These are phyloP conservation scores for Lathyrus oleraceus DNA, from an alignment of 306 rosid genomes.

Conservation along the genomic window DNA sequence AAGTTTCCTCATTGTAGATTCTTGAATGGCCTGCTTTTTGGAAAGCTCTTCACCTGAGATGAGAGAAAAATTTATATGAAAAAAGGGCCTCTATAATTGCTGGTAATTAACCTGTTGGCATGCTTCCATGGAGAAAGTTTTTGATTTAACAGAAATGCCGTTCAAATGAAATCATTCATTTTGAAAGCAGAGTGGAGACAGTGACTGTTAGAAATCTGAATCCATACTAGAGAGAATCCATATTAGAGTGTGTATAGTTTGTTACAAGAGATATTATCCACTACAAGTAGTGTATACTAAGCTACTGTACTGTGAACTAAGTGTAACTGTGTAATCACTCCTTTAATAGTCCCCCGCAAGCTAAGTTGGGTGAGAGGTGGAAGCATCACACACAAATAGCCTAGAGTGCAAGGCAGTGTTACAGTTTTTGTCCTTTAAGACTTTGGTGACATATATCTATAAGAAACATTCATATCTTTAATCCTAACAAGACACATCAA, in stretches of 20 bases:
- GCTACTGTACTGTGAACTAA: neutral
- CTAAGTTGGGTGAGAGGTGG: no score
- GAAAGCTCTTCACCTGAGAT: constrained; percentile 96
- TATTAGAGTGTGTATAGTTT: neutral
- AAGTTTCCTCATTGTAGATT: constrained; percentile 81
- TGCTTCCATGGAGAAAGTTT: constrained; percentile 13
- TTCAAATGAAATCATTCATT: constrained; percentile 21
- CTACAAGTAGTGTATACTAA: neutral
- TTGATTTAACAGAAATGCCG: constrained; percentile 17
- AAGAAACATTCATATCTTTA: constrained; percentile 4
- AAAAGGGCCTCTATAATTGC: constrained; percentile 22
- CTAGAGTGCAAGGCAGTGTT: neutral
- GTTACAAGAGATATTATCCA: neutral
- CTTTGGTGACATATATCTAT: constrained; percentile 31
- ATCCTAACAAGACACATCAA: constrained; percentile 25
- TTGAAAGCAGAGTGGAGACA: constrained; percentile 16
- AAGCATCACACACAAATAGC: no score
- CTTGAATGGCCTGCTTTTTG: constrained; percentile 98
- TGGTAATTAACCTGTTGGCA: constrained; percentile 19
- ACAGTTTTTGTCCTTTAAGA: constrained; percentile 16
- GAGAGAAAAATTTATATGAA: constrained; percentile 22
- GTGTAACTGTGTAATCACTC: neutral
- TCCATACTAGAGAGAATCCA: no score
- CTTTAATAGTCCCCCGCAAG: neutral
- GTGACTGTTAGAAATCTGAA: no score